phyloP scores from a whole-genome alignment of 495 filamentous ascomycete genomes.

The Tuber microsphaerosporum region DNA sequence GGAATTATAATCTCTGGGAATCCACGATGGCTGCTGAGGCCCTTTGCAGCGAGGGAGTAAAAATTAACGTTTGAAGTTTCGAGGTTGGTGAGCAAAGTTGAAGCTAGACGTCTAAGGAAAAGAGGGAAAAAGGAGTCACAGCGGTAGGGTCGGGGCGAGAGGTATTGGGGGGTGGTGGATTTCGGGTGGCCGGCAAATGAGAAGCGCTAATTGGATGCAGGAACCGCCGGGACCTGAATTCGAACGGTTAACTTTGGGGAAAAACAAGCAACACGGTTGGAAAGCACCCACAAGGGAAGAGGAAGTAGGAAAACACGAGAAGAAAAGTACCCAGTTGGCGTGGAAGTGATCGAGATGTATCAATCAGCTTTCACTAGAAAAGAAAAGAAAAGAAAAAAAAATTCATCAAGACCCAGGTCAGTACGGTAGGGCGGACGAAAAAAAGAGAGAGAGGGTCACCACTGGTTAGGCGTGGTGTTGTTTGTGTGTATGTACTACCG shows the following conservation, averaged over 20 bases:
- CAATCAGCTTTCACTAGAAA: slow-evolving; percentile 6
- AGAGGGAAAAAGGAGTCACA: slow-evolving; percentile 4
- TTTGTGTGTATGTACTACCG: slow-evolving; percentile 2
- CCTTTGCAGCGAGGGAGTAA: not conserved
- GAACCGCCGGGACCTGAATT: slow-evolving; percentile 24
- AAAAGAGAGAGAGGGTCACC: not conserved
- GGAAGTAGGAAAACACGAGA: not conserved
- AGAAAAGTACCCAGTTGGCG: slow-evolving; percentile 1
- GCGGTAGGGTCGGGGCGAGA: slow-evolving; percentile 6
- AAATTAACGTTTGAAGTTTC: not conserved
- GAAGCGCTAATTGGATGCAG: slow-evolving; percentile 14
- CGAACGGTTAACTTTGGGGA: not conserved
- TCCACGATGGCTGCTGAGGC: slow-evolving; percentile 34
- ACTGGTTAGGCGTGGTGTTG: slow-evolving; percentile 2
- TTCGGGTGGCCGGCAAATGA: slow-evolving; percentile 25
- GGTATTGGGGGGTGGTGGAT: slow-evolving; percentile 20
- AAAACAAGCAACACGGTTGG: not conserved
- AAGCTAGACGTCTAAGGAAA: slow-evolving; percentile 8
- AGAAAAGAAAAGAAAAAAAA: not conserved
- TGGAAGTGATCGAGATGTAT: not conserved
- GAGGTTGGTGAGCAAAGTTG: not conserved
- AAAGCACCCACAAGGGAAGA: not conserved
- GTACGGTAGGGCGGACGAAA: slow-evolving; percentile 11
- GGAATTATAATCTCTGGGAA: slow-evolving; percentile 9
- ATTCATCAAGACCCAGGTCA: slow-evolving; percentile 20